Conservation (phyloP, 257 asterid genomes). For the Lycium barbarum region DNA sequence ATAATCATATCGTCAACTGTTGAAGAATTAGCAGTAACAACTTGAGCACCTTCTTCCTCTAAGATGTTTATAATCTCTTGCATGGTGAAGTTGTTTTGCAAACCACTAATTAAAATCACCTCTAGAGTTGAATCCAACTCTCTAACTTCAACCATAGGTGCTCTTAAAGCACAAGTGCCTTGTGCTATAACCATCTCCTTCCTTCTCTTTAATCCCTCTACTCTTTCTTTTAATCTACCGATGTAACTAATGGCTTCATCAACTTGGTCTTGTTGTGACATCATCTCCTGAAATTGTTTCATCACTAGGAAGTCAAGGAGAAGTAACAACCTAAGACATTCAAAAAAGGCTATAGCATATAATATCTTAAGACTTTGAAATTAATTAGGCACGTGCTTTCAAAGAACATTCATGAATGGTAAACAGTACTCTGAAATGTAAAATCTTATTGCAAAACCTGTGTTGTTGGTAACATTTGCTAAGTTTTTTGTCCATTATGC, state of each 20-base stretch:
- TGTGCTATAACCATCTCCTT: conserved; percentile 29
- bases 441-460: no score
- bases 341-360: background rate
- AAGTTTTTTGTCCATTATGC: no score
- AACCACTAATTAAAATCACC: conserved; percentile 45
- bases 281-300: conserved; percentile 35
- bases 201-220: conserved; percentile 41
- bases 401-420: background rate
- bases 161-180: background rate
- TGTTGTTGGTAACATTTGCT: no score
- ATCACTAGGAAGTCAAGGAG: background rate
- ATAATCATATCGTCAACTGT: conserved; percentile 26
- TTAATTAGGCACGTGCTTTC: background rate
- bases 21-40: conserved; percentile 33
- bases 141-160: conserved; percentile 38
- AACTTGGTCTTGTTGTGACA: conserved; percentile 48
- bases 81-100: conserved; percentile 33
- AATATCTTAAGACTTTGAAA: no score
- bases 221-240: conserved; percentile 36
- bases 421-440: no score
- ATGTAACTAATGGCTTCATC: conserved; percentile 47
- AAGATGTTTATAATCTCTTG: conserved; percentile 40
- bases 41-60: conserved; percentile 56
- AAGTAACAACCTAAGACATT: background rate
- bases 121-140: conserved; percentile 48